These are phyloP conservation scores for Nannizziopsis barbatae DNA, from an alignment of 2,329 filamentous ascomycete genomes.

Conservation along the genomic window DNA sequence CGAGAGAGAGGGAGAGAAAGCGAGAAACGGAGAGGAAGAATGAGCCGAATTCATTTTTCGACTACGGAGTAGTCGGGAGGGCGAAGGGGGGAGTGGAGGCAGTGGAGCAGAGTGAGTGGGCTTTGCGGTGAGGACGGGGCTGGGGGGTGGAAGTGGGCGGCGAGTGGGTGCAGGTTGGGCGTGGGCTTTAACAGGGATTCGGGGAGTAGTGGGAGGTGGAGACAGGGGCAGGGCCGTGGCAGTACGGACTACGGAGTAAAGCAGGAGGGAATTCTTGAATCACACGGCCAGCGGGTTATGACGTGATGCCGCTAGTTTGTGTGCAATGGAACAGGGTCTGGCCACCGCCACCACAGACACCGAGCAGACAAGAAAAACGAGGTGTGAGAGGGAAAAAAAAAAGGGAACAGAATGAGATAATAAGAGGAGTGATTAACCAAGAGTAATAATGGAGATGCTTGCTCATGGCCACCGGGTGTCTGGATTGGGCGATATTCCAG, in stretches of 20 bases:
- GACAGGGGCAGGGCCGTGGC: constrained; percentile 3
- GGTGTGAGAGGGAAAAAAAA: not conserved
- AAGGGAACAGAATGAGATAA: not conserved
- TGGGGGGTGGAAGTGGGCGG: not conserved
- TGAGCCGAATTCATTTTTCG: too few relatives aligned
- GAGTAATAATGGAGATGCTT: too few relatives aligned
- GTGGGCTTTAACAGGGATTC: not conserved
- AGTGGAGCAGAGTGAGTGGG: not conserved
- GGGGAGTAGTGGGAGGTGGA: not conserved
- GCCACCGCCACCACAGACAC: constrained; percentile 7
- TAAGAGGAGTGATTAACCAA: too few relatives aligned
- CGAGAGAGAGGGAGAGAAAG: too few relatives aligned
- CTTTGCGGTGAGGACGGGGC: not conserved
- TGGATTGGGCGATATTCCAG: too few relatives aligned
- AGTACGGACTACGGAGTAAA: too few relatives aligned
- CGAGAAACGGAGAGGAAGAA: too few relatives aligned
- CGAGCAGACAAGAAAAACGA: not conserved
- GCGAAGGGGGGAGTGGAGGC: too few relatives aligned
- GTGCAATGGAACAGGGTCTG: constrained; percentile 5
- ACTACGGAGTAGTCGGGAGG: too few relatives aligned
- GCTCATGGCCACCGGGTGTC: too few relatives aligned
- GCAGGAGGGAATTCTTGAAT: too few relatives aligned
- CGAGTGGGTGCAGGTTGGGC: not conserved
- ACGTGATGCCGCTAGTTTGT: constrained; percentile 3
- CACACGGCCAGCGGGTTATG: not conserved